Evolutionary conservation across 495 filamentous ascomycete genomes (phyloP), one percentile per base, ranked within the genome.

Genomic region (Aspergillus kassunensis): DNA sequence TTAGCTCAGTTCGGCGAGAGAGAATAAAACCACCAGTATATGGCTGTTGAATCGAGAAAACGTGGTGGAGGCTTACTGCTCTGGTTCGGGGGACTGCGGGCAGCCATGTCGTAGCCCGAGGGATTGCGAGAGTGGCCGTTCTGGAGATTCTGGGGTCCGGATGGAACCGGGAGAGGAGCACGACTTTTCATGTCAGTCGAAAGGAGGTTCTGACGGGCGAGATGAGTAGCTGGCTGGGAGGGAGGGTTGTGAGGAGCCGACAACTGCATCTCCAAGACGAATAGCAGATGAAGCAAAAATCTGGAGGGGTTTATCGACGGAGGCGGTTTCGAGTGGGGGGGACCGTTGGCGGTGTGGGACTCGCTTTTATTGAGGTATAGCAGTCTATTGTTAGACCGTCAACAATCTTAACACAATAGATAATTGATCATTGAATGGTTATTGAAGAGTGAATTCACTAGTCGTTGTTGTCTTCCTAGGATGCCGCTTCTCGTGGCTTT

Each of bases 41-140:
- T 36, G 18, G 33, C 45, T 36, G 12, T 6, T 15, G 15, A 16
- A 33, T n/a, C 15, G 18, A 25, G 24, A 47, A 29, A 15, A 29
- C 23, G 12, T 40, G 11, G 15, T 35, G 19, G 41, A 37, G 35
- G 42, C 71, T 88, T 87, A 59, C 79, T 81, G 60, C 63, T 75
- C 44, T 72, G 69, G 61, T 84, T 85, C 6, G 91, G 90, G 40
- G 91, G 91, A 67, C 90, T 95, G 61, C 90, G 78, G 53, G 67
- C 65, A 54, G 73, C 65, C 69, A 77, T 71, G 47, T 77, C 74
- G 53, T 71, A 69, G 47, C 67, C 71, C 12, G 72, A 74, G 29
- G 57, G 64, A 61, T 70, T 77, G 63, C 74, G 74, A 54, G 72
- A 60, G 58, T 77, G 74, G 16, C 71, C 72, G 58, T 74, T 73